phyloP scores from a whole-genome alignment of 148 eudicot species.

The Chenopodium formosanum region DNA sequence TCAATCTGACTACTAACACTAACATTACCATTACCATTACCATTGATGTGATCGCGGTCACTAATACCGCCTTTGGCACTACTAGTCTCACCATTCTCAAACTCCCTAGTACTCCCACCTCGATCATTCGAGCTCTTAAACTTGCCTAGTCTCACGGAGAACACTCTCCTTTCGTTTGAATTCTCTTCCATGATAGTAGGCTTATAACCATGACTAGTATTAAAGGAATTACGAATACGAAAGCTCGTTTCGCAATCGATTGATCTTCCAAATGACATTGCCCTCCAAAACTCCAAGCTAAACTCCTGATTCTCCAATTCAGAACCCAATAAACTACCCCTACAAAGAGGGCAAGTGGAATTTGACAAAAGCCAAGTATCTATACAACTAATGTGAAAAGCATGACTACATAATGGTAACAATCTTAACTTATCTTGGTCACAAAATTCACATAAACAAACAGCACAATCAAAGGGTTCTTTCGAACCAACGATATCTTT shows the following conservation, averaged over 20 bases:
- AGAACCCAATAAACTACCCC: conserved; percentile 36
- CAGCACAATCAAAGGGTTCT: conserved; percentile 58
- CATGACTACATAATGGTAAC: conserved; percentile 54
- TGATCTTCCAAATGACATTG: conserved; percentile 28
- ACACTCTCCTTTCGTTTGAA: conserved; percentile 37
- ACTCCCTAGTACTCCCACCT: conserved; percentile 18
- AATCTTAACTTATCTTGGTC: conserved; percentile 42
- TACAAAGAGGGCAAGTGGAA: conserved; percentile 61
- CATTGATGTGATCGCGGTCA: neutral
- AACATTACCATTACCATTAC: neutral
- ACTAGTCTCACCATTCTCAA: conserved; percentile 26
- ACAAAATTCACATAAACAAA: conserved; percentile 45
- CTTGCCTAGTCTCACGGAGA: conserved; percentile 58
- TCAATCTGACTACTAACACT: conserved; percentile 41
- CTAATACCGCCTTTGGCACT: neutral
- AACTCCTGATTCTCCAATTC: conserved; percentile 32
- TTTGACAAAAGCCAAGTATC: conserved; percentile 57
- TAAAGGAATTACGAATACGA: conserved; percentile 21
- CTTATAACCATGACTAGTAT: conserved; percentile 15
- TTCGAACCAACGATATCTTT: conserved; percentile 39
- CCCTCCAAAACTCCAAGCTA: conserved; percentile 35
- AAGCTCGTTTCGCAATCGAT: conserved; percentile 23
- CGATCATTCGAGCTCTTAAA: conserved; percentile 37
- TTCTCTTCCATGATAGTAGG: conserved; percentile 37
- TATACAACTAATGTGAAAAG: conserved; percentile 48